A percentile compares a stretch with the other conserved stretches of the same genome.
Evolutionary conservation across 179 eudicot genomes (phyloP).

Genomic region (Silene coronaria): DNA sequence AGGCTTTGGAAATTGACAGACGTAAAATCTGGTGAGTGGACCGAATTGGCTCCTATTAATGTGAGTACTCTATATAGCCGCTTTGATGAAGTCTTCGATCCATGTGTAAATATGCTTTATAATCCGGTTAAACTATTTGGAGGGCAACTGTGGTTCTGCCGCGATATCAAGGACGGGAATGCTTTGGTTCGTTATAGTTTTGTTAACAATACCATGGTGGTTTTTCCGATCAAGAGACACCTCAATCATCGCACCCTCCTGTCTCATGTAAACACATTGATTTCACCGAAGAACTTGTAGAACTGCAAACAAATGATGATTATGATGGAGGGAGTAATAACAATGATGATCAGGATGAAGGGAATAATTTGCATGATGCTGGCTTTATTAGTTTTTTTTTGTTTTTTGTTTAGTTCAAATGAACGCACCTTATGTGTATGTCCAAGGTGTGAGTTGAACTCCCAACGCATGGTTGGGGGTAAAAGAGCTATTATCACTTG

Average conservation of each 20-base stretch:
- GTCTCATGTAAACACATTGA: background rate
- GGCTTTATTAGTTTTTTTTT: too few species aligned
- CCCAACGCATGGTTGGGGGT: too few species aligned
- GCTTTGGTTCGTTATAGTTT: background rate
- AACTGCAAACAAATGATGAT: too few species aligned
- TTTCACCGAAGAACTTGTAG: background rate
- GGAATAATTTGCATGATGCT: too few species aligned
- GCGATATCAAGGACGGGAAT: background rate
- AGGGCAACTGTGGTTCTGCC: background rate
- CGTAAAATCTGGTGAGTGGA: background rate
- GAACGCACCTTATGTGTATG: too few species aligned
- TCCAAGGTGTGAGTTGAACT: too few species aligned
- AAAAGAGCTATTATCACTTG: too few species aligned
- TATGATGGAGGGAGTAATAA: too few species aligned
- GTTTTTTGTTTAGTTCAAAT: too few species aligned
- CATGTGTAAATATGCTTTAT: background rate
- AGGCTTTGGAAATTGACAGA: background rate
- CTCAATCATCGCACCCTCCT: background rate
- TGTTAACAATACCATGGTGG: background rate
- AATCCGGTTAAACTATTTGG: background rate
- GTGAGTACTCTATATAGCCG: background rate
- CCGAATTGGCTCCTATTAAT: background rate
- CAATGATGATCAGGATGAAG: too few species aligned
- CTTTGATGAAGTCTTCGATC: background rate
- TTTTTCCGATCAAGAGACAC: background rate